A percentile compares a stretch with the other conserved stretches of the same genome.
These are phyloP conservation scores for Exophiala viscosa DNA, from an alignment of 2,329 filamentous ascomycete species.

Conservation along the genomic window DNA sequence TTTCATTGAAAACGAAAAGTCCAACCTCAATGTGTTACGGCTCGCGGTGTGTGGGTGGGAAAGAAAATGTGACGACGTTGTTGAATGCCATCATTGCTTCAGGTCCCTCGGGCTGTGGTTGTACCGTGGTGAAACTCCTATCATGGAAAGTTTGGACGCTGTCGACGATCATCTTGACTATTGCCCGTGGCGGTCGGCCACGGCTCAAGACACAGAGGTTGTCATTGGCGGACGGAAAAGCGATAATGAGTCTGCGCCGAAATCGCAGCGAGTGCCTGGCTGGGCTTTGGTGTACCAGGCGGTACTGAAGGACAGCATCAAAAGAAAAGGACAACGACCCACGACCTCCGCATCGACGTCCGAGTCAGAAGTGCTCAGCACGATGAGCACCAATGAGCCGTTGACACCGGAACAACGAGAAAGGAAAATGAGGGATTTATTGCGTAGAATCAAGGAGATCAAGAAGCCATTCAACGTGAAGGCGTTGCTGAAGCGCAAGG, in stretches of 20 bases:
- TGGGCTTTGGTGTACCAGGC: constrained; percentile 26
- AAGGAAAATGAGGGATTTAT: constrained; percentile 32
- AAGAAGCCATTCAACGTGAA: constrained; percentile 30
- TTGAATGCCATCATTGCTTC: constrained; percentile 80
- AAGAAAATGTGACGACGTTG: constrained; percentile 56
- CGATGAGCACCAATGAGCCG: constrained; percentile 4
- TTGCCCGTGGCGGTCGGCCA: constrained; percentile 62
- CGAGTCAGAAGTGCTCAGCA: constrained; percentile 1
- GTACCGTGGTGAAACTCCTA: constrained; percentile 62
- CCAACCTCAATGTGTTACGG: constrained; percentile 60
- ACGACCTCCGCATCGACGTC: constrained; percentile 1
- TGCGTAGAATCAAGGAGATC: constrained; percentile 36
- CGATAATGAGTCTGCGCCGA: constrained; percentile 2
- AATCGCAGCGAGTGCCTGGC: constrained; percentile 22
- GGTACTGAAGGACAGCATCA: constrained; percentile 20
- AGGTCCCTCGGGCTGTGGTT: constrained; percentile 90
- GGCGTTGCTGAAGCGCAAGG: constrained; percentile 24
- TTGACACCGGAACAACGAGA: constrained; percentile 29
- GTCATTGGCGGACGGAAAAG: constrained; percentile 4
- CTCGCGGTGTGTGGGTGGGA: constrained; percentile 75
- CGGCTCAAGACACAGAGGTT: constrained; percentile 28
- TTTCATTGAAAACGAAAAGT: constrained; percentile 3
- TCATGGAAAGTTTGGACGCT: constrained; percentile 65
- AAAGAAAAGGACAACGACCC: constrained; percentile 9
- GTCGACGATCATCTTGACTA: constrained; percentile 74